phyloP scores from a whole-genome alignment of 2,329 filamentous ascomycete genomes.

The Pseudohalonectria lignicola region DNA sequence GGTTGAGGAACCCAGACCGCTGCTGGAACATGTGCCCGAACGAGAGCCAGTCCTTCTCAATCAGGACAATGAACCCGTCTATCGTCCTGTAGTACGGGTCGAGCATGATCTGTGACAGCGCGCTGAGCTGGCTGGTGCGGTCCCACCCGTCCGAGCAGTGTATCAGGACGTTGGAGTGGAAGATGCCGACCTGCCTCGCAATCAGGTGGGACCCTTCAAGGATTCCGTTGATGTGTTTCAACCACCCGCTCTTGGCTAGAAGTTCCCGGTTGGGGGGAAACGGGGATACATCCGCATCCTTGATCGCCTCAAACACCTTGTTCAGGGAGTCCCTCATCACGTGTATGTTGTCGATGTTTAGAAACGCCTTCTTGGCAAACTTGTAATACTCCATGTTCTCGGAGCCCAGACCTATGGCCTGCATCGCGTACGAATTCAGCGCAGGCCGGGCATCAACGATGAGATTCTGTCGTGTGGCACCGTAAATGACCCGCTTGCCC shows the following conservation, averaged over 20 bases:
- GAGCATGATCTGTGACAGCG: conserved; percentile 82
- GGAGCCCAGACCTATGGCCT: conserved; percentile 83
- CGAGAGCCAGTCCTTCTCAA: conserved; percentile 96
- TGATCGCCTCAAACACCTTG: conserved; percentile 79
- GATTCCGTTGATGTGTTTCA: conserved; percentile 78
- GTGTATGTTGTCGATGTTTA: conserved; percentile 97
- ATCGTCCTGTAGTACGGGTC: conserved; percentile 93
- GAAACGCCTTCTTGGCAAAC: conserved; percentile 79
- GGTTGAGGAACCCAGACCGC: conserved; percentile 76
- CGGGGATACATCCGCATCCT: conserved; percentile 80
- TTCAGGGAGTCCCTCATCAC: conserved; percentile 90
- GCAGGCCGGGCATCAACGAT: conserved; percentile 94
- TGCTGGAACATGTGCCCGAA: conserved; percentile 98
- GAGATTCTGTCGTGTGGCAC: conserved; percentile 84
- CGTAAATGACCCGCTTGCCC: conserved; percentile 51
- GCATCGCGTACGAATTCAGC: conserved; percentile 90
- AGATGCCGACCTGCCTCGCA: conserved; percentile 76
- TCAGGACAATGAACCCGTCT: conserved; percentile 84
- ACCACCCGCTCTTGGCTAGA: conserved; percentile 76
- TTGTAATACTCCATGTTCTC: conserved; percentile 98
- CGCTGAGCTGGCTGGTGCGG: conserved; percentile 87
- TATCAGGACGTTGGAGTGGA: conserved; percentile 89
- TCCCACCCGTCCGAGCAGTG: conserved; percentile 99
- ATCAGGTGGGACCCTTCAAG: conserved; percentile 79
- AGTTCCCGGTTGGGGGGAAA: conserved; percentile 73